phyloP scores from a whole-genome alignment of 305 asterid species.

The Solanum hybrid region DNA sequence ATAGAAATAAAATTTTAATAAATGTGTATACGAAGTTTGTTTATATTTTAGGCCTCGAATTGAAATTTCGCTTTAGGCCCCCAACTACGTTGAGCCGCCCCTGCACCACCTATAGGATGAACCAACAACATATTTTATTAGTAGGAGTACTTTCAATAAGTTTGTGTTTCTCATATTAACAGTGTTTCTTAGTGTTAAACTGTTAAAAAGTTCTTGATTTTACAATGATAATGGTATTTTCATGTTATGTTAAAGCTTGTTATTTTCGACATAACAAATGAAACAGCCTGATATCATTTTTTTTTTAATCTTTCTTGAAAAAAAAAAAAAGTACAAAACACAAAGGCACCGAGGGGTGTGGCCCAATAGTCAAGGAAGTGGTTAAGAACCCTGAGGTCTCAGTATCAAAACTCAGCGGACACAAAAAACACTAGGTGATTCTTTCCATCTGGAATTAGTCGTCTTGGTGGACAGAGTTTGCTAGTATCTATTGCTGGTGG shows the following conservation, averaged over 20 bases:
- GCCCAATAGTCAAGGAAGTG: not conserved
- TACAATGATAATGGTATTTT: not conserved
- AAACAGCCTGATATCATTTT: not conserved
- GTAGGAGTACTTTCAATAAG: not conserved
- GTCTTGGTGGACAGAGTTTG: not conserved
- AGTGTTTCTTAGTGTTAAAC: not conserved
- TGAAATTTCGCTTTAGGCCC: too few species aligned
- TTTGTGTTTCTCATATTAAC: not conserved
- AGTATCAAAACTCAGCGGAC: not conserved
- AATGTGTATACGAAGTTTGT: too few species aligned
- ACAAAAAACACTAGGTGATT: not conserved
- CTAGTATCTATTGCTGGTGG: not conserved
- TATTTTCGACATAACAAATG: not conserved
- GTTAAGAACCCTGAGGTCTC: not conserved
- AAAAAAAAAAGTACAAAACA: not conserved
- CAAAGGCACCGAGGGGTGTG: not conserved
- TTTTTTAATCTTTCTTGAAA: not conserved
- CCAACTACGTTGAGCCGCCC: too few species aligned
- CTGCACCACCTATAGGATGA: too few species aligned
- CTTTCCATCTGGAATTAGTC: not conserved
- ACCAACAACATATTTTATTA: not conserved
- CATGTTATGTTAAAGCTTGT: not conserved
- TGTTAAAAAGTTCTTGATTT: not conserved
- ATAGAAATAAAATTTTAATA: too few species aligned
- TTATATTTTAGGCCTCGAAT: too few species aligned